Base-by-base conservation (phyloP, 768 basidiomycete genomes). In the Mycena metata region DNA sequence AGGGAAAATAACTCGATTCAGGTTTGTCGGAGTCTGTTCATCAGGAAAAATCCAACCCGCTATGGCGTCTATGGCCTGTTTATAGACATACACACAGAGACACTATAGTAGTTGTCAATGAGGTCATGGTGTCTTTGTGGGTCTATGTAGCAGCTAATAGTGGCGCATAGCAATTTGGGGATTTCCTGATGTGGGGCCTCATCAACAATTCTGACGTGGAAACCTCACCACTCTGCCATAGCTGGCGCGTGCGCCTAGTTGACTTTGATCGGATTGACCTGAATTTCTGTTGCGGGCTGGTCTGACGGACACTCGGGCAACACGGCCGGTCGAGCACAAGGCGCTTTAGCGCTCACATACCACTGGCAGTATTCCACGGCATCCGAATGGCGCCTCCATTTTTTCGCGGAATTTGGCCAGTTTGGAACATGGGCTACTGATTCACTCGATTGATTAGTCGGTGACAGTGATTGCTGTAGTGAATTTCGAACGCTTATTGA, bases 1-100 rank as follows among this genome's bases (percentile, higher is more conserved):
- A 46, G 45, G 45, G 30, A n/a, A 46, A 46, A 46, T 21, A n/a
- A 46, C 17, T 46, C 45, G 45, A 46, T 46, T n/a, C 45, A 46
- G 45, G 45, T 46, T 46, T 21, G 45, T 46, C n/a, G 16, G 17
- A 46, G 45, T 46, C 45, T 46, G 17, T 46, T 46, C 30, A 30
- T 30, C 30, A 30, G 30, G 30, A 30, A 30, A 30, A 30, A 30
- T 6, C 6, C 30, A 30, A 30, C 3, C 30, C 6, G 30, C 30
- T 30, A 30, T 30, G 30, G 30, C 30, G 30, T 30, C 30, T 30
- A 30, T 30, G 6, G 30, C 30, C 30, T 6, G 30, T 30, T 30
- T 6, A 30, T 3, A 30, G 30, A 30, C 30, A 30, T 30, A 30
- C 30, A 30, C 30, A 30, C 30, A 30, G 30, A 30, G 30, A 30